Evolutionary conservation across 2,329 filamentous ascomycete genomes (phyloP), one percentile per base, ranked within the genome.

Genomic region (Pseudocercospora ulei): DNA sequence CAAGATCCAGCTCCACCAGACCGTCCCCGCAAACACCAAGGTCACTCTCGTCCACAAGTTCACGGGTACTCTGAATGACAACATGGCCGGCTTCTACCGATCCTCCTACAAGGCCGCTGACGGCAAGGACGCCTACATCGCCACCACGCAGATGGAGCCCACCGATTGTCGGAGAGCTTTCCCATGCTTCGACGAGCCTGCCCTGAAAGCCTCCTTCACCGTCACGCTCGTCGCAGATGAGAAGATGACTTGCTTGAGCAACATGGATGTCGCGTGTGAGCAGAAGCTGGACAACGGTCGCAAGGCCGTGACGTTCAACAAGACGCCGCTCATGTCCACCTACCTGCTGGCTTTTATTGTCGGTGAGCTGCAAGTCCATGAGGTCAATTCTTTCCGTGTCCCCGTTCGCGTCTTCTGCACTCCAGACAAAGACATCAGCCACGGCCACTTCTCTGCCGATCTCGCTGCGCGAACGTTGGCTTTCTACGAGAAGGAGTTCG

Each of bases 51-150:
- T 78, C 56, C 75, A 86, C 55, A 79, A 73, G 51, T 94, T 92
- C 64, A 78, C 75, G 6, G 86, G 86, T 25, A 72, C 70, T 27
- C 67, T 94, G 56, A 94, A 93, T 62, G 83, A 93, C 61, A 88
- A 90, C 65, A 93, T 96, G 85, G 87, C 87, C 33, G 88, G 88
- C 31, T 96, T 96, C 73, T 96, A 96, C 66, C 78, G 88, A 42
- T 94, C 86, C 1, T 92, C 85, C 4, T 96, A 88, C 71, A 92
- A 90, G 69, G 78, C 76, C 45, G 65, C 75, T 33, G 77, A 90
- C 56, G 88, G 88, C 24, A 76, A 75, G 44, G 78, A 80, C 42
- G 82, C 82, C 51, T 81, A 87, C 60, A 71, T 96, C 57, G 88
- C 87, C 17, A 88, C 86, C 16, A 84, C 84, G 11, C 88, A 96